Base-by-base conservation (phyloP, 73 alveolate species). In the Paramecium caudatum region DNA sequence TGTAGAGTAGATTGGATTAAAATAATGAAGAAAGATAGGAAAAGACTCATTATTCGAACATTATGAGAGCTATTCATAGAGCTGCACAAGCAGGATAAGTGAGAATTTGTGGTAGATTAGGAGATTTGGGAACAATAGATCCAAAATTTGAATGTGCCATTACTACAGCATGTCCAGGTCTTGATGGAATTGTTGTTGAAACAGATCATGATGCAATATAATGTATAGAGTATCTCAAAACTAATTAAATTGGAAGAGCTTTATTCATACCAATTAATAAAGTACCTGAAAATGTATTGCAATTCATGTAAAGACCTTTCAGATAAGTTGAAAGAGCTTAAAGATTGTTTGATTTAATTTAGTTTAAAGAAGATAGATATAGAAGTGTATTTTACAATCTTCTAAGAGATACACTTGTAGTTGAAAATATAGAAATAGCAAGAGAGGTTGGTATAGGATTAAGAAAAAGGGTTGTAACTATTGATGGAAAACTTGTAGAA, bases 101-200 rank as follows among this genome's bases (percentile, higher is more conserved):
- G 21, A 98, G 98, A 61, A 92, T 97, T 43, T 82, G 81, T 81
- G 99, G 99, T 9, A 82, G 99, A 48, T 78, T 96, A 16, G 99
- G 99, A n/a, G 97, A 93, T 91, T 91, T 96, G 36, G 99, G 97
- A 15, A 86, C 94, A 39, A 96, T 96, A 10, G 95, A 94, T 69
- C 84, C 91, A 46, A 90, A 93, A 90, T 96, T 82, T 87, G 98
- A 96, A 91, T 25, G 62, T 17, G 98, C 99, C 7, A 78, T 96
- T 30, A 84, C 97, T 5, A 96, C 98, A 23, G 90, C 96, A 13
- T 88, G 96, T 78, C 85, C 93, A 33, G 93, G 83, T 46, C 91
- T 96, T 34, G 99, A 96, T 84, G 88, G 90, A 49, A 94, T 96
- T 33, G 94, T 96, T n/a, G 99, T 96, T 37, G 97, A 96, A 15